These are phyloP conservation scores for Ramichloridium luteum DNA, from an alignment of 2,329 filamentous ascomycete genomes.

Conservation along the genomic window DNA sequence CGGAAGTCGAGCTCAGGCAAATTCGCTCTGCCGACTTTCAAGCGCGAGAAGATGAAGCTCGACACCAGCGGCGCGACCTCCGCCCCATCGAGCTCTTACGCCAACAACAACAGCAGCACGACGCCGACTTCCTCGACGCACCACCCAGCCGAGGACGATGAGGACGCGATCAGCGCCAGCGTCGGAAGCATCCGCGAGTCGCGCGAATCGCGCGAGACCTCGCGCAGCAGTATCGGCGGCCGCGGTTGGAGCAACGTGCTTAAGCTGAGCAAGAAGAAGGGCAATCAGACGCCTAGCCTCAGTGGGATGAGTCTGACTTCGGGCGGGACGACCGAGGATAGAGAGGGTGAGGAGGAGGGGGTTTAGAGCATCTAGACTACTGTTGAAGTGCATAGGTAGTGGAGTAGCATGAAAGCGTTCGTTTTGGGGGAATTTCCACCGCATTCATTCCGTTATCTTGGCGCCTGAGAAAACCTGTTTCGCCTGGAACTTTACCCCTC, in stretches of 20 bases:
- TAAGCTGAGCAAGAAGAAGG: constrained; percentile 26
- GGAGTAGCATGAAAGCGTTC: no score
- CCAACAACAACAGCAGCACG: background rate
- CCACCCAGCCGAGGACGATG: constrained; percentile 24
- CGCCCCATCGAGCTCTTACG: constrained; percentile 4
- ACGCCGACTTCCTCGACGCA: constrained; percentile 18
- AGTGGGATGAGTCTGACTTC: constrained; percentile 32
- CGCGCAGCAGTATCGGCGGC: constrained; percentile 18
- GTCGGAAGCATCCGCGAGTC: constrained; percentile 28
- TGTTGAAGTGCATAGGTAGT: no score
- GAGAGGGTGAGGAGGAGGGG: no score
- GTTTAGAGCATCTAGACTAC: no score
- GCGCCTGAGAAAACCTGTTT: no score
- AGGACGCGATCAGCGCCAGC: constrained; percentile 20
- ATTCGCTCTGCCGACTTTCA: constrained; percentile 29
- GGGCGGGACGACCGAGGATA: constrained; percentile 28
- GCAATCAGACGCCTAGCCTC: constrained; percentile 33
- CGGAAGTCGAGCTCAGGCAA: constrained; percentile 35
- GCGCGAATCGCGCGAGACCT: constrained; percentile 10
- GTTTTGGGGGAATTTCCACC: no score
- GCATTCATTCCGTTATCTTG: no score
- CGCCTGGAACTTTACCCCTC: no score
- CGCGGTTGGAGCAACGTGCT: constrained; percentile 35
- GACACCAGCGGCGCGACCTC: constrained; percentile 11
- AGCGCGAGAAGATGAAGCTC: constrained; percentile 26